Evolutionary conservation across 495 filamentous ascomycete species (phyloP), one percentile per base, ranked within the genome.

Genomic region (Extremus antarcticus): DNA sequence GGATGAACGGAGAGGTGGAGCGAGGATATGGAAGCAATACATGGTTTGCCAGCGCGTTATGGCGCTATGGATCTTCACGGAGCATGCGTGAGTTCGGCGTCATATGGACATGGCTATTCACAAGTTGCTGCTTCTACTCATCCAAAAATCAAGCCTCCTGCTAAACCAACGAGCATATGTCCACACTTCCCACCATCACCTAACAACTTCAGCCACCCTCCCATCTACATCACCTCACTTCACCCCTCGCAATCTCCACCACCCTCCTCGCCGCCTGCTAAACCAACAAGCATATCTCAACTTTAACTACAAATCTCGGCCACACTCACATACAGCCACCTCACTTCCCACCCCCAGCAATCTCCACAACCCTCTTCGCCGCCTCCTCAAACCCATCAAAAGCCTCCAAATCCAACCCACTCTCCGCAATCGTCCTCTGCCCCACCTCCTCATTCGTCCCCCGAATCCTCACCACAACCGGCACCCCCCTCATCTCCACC

Each of bases 321-420:
- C 43, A 4, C 43, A 35, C 29, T 35, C 29, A 35, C 29, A 35
- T 4, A 49, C 3, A 9, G 7, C 24, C 24, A 3, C 46, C 19
- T 25, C 3, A 8, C 49, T 51, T 20, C 49, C 49, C 53, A 15
- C 21, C n/a, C 49, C 69, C 73, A 25, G 84, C 80, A 53, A 92
- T 65, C 61, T 82, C 76, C 43, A 90, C 83, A 2, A 81, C 86
- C 70, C 89, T 88, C 61, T 70, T 72, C 2, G 84, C 86, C 7
- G 87, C 89, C 63, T 83, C 82, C 56, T 88, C 86, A 65, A 95
- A 89, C 46, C 84, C 83, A 63, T 90, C 87, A 70, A 86, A 90
- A 0, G 85, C 85, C 66, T 83, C 80, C 51, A 94, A 68, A 29
- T 77, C 76, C 57, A 90, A 70, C 3, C 85, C 83, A 66, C 84